Conservation (phyloP, 805 yeast species). For the Diddensiella santjacobensis region DNA sequence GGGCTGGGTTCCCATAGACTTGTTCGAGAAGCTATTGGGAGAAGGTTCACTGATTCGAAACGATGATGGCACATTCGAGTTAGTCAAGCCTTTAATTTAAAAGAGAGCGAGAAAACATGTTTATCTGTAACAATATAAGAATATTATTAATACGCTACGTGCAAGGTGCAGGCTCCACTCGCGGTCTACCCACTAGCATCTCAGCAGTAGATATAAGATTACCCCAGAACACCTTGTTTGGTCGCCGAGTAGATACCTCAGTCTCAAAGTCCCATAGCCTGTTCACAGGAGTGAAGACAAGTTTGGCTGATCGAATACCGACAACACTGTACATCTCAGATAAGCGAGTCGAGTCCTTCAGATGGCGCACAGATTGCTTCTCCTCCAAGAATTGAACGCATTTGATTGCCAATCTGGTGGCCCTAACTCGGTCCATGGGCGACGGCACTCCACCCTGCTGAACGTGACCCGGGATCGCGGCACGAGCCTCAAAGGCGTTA, state of each 20-base stretch:
- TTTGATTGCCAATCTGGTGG: slow-evolving; percentile 84
- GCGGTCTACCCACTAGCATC: slow-evolving; percentile 54
- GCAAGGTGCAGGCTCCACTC: slow-evolving; percentile 8
- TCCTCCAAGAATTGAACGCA: slow-evolving; percentile 86
- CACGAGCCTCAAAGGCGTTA: slow-evolving; percentile 80
- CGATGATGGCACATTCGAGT: slow-evolving; percentile 52
- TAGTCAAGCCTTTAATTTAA: slow-evolving; percentile 19
- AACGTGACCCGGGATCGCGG: slow-evolving; percentile 96
- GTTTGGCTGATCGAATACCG: slow-evolving; percentile 75
- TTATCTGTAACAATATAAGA: not conserved
- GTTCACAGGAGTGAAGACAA: slow-evolving; percentile 69
- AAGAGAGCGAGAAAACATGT: not conserved
- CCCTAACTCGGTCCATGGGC: slow-evolving; percentile 87
- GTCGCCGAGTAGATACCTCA: slow-evolving; percentile 74
- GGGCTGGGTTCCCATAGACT: slow-evolving; percentile 95
- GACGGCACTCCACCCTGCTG: slow-evolving; percentile 97
- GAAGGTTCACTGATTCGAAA: slow-evolving; percentile 65
- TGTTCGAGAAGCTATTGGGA: slow-evolving; percentile 67
- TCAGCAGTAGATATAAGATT: slow-evolving; percentile 73
- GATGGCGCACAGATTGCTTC: slow-evolving; percentile 23
- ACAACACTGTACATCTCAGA: slow-evolving; percentile 54
- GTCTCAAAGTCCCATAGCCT: slow-evolving; percentile 85
- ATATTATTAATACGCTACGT: not conserved
- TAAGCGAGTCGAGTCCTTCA: slow-evolving; percentile 7
- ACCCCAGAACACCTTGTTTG: slow-evolving; percentile 84